These are phyloP conservation scores for Trichoderma asperellum DNA, from an alignment of 2,329 filamentous ascomycete species.

Conservation along the genomic window DNA sequence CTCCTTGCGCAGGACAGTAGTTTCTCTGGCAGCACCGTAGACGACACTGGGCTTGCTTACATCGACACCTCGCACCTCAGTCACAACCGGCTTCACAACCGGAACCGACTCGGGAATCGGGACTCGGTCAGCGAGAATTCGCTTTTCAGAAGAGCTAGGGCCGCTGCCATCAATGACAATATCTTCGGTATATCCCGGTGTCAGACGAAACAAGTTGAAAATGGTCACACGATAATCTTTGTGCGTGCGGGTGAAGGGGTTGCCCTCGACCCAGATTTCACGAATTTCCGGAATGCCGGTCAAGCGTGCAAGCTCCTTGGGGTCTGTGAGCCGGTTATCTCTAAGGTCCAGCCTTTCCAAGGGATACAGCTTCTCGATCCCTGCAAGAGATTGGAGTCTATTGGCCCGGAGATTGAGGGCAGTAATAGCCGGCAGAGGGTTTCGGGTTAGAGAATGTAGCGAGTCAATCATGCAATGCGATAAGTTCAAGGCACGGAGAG, in stretches of 20 bases:
- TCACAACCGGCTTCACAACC: slow-evolving; percentile 70
- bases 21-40: slow-evolving; percentile 55
- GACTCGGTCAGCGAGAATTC: slow-evolving; percentile 79
- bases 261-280: slow-evolving; percentile 90
- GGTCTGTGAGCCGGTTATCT: slow-evolving; percentile 90
- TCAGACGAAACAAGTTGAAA: slow-evolving; percentile 92
- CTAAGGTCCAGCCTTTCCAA: slow-evolving; percentile 88
- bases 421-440: slow-evolving; percentile 88
- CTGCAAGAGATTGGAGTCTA: slow-evolving; percentile 81
- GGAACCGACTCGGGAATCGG: slow-evolving; percentile 77
- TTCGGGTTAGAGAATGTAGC: slow-evolving; percentile 81
- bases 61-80: slow-evolving; percentile 65
- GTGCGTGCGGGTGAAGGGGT: slow-evolving; percentile 88
- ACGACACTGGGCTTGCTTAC: slow-evolving; percentile 70
- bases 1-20: slow-evolving; percentile 62
- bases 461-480: slow-evolving; percentile 98
- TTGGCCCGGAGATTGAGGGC: slow-evolving; percentile 91
- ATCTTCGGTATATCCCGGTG: slow-evolving; percentile 88
- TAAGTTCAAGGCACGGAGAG: slow-evolving; percentile 88
- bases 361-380: slow-evolving; percentile 85
- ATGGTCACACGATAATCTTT: slow-evolving; percentile 84
- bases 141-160: slow-evolving; percentile 83
- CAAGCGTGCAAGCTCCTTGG: slow-evolving; percentile 84
- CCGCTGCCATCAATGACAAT: slow-evolving; percentile 83
- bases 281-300: slow-evolving; percentile 89